phyloP scores from a whole-genome alignment of 2,329 filamentous ascomycete species.

The Colletotrichum cordylinicola region DNA sequence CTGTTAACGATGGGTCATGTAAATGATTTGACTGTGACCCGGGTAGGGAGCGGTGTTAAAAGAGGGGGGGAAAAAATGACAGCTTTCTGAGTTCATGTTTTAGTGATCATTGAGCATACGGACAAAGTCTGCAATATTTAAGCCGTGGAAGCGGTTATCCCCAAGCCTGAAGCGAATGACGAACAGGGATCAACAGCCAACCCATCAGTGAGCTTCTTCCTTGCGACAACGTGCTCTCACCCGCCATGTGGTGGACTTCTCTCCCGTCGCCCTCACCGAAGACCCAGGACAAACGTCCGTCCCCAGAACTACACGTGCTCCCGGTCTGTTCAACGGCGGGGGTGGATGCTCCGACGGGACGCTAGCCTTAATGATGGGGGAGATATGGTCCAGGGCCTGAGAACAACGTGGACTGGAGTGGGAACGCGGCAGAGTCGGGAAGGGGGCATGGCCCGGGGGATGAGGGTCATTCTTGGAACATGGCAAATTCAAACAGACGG shows the following conservation, averaged over 20 bases:
- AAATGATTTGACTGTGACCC: not conserved
- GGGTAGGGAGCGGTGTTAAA: not conserved
- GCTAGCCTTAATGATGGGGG: conserved; percentile 2
- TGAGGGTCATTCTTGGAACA: not conserved
- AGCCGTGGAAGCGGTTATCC: no score
- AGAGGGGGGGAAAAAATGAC: not conserved
- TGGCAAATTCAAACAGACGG: not conserved
- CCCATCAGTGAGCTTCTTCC: not conserved
- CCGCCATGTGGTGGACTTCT: not conserved
- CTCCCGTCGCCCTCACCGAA: not conserved
- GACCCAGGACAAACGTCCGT: not conserved
- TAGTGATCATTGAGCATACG: not conserved
- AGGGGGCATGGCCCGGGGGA: not conserved
- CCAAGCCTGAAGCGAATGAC: not conserved
- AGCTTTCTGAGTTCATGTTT: not conserved
- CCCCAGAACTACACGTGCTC: not conserved
- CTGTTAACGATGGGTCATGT: not conserved
- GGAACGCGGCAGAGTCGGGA: not conserved
- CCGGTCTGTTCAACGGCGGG: not conserved
- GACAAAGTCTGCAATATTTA: no score
- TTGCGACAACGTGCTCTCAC: not conserved
- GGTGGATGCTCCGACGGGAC: not conserved
- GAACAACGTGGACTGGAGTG: not conserved
- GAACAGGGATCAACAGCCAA: not conserved
- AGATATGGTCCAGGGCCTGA: not conserved